These are phyloP conservation scores for Solidago caesia DNA, from an alignment of 129 eudicot species.

Conservation along the genomic window DNA sequence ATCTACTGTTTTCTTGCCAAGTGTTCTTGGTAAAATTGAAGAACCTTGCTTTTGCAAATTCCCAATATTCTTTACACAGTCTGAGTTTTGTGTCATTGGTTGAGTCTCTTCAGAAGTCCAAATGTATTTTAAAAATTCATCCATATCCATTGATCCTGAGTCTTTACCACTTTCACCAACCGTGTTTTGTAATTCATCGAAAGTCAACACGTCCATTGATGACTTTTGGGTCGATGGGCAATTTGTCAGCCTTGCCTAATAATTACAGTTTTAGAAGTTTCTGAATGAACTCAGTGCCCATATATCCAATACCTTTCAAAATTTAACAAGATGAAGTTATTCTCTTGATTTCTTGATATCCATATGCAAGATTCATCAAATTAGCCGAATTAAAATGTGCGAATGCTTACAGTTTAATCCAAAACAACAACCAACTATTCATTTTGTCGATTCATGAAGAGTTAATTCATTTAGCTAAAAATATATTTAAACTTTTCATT, in stretches of 20 bases:
- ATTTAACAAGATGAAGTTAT: conserved; percentile 13
- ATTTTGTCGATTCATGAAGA: too few relatives aligned
- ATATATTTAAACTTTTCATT: too few relatives aligned
- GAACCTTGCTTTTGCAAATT: conserved; percentile 68
- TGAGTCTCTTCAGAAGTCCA: conserved; percentile 79
- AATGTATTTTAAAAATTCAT: conserved; percentile 67
- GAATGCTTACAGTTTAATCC: too few relatives aligned
- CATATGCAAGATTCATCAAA: conserved; percentile 3
- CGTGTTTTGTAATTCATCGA: conserved; percentile 68
- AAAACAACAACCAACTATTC: too few relatives aligned
- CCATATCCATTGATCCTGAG: conserved; percentile 87
- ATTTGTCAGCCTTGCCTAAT: conserved; percentile 33
- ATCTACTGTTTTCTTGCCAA: conserved; percentile 76
- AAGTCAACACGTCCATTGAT: conserved; percentile 55
- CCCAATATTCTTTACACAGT: conserved; percentile 25
- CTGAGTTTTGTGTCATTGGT: conserved; percentile 39
- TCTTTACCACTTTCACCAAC: conserved; percentile 57
- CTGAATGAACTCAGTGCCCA: conserved; percentile 54
- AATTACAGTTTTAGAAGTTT: conserved; percentile 51
- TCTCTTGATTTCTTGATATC: conserved; percentile 17
- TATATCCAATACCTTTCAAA: conserved; percentile 23
- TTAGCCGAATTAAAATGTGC: too few relatives aligned
- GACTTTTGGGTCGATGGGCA: conserved; percentile 44
- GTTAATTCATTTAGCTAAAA: too few relatives aligned
- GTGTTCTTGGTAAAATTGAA: conserved; percentile 62